These are phyloP conservation scores for Scedosporium minutisporum DNA, from an alignment of 2,329 filamentous ascomycete species.

Conservation along the genomic window DNA sequence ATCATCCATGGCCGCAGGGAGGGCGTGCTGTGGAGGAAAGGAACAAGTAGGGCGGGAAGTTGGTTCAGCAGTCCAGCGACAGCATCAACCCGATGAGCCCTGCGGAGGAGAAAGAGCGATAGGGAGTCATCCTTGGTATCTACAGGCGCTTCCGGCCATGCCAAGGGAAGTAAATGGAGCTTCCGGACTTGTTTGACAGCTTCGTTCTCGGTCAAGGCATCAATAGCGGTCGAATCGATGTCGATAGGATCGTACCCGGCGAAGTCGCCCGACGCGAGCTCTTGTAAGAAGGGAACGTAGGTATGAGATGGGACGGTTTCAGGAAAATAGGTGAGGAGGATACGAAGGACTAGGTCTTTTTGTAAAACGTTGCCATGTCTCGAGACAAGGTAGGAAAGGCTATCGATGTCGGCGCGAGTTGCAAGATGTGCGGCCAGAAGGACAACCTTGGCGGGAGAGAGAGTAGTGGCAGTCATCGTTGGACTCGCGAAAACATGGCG, in stretches of 20 bases:
- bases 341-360: constrained; percentile 56
- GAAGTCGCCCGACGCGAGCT: constrained; percentile 41
- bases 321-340: constrained; percentile 69
- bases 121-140: constrained; percentile 45
- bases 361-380: constrained; percentile 48
- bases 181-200: constrained; percentile 55
- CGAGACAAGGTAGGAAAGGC: constrained; percentile 50
- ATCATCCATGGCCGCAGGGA: constrained; percentile 59
- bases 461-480: constrained; percentile 14
- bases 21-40: constrained; percentile 54
- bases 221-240: constrained; percentile 47
- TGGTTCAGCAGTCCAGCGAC: constrained; percentile 64
- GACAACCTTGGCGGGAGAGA: constrained; percentile 59
- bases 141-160: constrained; percentile 34
- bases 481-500: neutral
- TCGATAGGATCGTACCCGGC: constrained; percentile 28
- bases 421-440: constrained; percentile 65
- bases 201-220: constrained; percentile 50
- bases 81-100: constrained; percentile 59
- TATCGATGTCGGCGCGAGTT: constrained; percentile 52
- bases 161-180: constrained; percentile 52
- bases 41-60: constrained; percentile 55
- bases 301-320: constrained; percentile 55
- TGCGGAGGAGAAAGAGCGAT: constrained; percentile 55
- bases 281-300: constrained; percentile 53